Percentiles rank a stretch among this genome's conserved stretches.
Conservation (phyloP, 2,329 filamentous ascomycete genomes). For the Fusarium compactum region DNA sequence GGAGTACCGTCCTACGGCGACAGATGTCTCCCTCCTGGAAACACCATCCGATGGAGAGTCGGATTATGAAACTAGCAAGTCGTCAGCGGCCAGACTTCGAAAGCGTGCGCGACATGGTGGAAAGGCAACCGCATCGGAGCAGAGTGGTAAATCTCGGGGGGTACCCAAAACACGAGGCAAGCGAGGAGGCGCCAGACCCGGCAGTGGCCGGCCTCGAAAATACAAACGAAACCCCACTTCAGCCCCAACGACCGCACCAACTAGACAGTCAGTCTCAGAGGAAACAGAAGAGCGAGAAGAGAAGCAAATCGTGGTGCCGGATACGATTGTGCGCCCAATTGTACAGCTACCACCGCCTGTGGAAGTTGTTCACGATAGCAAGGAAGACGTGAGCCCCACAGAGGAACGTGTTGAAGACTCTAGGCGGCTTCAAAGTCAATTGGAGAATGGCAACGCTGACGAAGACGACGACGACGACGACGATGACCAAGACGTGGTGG, state of each 20-base stretch:
- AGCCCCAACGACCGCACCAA: slow-evolving; percentile 3
- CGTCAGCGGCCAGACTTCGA: slow-evolving; percentile 44
- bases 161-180: slow-evolving; percentile 52
- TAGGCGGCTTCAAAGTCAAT: slow-evolving; percentile 22
- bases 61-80: slow-evolving; percentile 38
- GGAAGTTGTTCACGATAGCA: slow-evolving; percentile 23
- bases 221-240: slow-evolving; percentile 48
- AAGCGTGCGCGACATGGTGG: slow-evolving; percentile 39
- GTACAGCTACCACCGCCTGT: slow-evolving; percentile 6
- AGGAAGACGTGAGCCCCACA: slow-evolving; percentile 50
- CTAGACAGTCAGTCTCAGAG: slow-evolving; percentile 14
- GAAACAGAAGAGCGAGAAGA: slow-evolving; percentile 22
- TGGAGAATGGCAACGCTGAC: slow-evolving; percentile 47
- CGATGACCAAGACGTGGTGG: slow-evolving; percentile 50
- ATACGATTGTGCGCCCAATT: slow-evolving; percentile 24
- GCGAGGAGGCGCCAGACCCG: slow-evolving; percentile 54
- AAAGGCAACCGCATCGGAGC: slow-evolving; percentile 22
- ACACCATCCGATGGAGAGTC: slow-evolving; percentile 43
- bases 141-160: slow-evolving; percentile 33
- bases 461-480: slow-evolving; percentile 51
- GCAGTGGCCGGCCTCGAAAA: slow-evolving; percentile 56
- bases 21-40: slow-evolving; percentile 40
- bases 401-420: slow-evolving; percentile 43
- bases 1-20: slow-evolving; percentile 47
- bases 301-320: slow-evolving; percentile 26